Base-by-base conservation (phyloP, 2,329 filamentous ascomycete species). In the Mycosphaerella sp. region DNA sequence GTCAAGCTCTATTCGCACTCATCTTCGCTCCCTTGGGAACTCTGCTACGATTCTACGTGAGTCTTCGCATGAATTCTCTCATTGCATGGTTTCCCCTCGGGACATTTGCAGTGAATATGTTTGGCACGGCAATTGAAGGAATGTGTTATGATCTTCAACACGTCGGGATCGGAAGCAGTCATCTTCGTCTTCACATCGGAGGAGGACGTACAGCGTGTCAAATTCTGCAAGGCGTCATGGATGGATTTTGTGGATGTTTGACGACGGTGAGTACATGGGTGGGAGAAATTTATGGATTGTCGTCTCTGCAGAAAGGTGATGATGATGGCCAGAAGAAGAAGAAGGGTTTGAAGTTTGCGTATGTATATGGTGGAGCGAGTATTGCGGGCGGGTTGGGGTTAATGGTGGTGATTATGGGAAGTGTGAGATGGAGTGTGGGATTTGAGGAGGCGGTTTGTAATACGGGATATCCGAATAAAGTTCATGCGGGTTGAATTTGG, bases 21-120 rank as follows among this genome's bases (percentile, higher is more conserved):
- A 83, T 90, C 2, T 93, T 96, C 64, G 87, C 89, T 1, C 92
- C 92, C 0, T 61, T 89, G 0, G 92, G 92, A 0, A 91, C 86
- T 61, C 71, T 95, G 0, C 67, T 79, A 0, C 81, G 92, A 3
- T 95, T 87, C 73, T 91, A 89, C 67, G 70, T 80, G 1, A 86
- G 86, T 0, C 67, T 87, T 6, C 70, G 75, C 23, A 78, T 95
- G n/a, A 96, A 96, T 64, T 74, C 79, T 0, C 76, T 81, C 17
- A 62, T 82, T 0, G 70, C 82, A 0, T 73, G 78, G 0, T 96
- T 96, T 61, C 92, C 92, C 0, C 70, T 96, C 0, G 92, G 92
- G 2, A 97, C 92, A 0, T 95, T 96, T 64, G 72, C 75, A 0
- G 89, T 86, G 29, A 97, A 97, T 65, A 76, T 95, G 4, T 68